Evolutionary conservation across 2,329 filamentous ascomycete genomes (phyloP).

Genomic region (Aspergillus novofumigatus): DNA sequence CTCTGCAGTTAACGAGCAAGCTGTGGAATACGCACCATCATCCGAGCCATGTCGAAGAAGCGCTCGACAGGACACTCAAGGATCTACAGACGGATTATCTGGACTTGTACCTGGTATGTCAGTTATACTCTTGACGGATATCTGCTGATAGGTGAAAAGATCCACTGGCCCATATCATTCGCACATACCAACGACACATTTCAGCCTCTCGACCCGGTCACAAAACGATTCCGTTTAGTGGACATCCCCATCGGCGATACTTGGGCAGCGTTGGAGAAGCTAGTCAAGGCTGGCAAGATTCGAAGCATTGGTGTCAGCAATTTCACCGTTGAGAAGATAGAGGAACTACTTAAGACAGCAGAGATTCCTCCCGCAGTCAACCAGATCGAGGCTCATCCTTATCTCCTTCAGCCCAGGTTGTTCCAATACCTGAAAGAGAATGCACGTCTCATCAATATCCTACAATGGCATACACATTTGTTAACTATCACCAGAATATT

Average conservation of each 20-base stretch:
- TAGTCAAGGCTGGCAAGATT: slow-evolving; percentile 32
- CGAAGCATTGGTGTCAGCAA: slow-evolving; percentile 33
- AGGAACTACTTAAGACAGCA: slow-evolving; percentile 34
- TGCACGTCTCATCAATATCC: slow-evolving; percentile 27
- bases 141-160: slow-evolving; percentile 16
- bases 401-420: slow-evolving; percentile 56
- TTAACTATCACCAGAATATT: slow-evolving; percentile 28
- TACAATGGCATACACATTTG: neutral
- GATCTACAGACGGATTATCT: slow-evolving; percentile 52
- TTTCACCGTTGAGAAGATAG: slow-evolving; percentile 38
- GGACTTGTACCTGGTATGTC: slow-evolving; percentile 47
- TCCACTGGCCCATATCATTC: slow-evolving; percentile 34
- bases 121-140: slow-evolving; percentile 12
- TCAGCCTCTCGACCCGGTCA: slow-evolving; percentile 22
- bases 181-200: slow-evolving; percentile 26
- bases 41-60: slow-evolving; percentile 47
- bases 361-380: slow-evolving; percentile 57
- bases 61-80: slow-evolving; percentile 46
- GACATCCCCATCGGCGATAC: slow-evolving; percentile 28
- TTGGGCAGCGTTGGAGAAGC: slow-evolving; percentile 35
- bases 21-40: slow-evolving; percentile 56
- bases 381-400: slow-evolving; percentile 65
- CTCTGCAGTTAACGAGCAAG: slow-evolving; percentile 50
- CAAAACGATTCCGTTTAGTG: slow-evolving; percentile 24
- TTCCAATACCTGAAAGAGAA: slow-evolving; percentile 51